Conservation (phyloP, 2,329 filamentous ascomycete species). For the Pestalotiopsis sp. region DNA sequence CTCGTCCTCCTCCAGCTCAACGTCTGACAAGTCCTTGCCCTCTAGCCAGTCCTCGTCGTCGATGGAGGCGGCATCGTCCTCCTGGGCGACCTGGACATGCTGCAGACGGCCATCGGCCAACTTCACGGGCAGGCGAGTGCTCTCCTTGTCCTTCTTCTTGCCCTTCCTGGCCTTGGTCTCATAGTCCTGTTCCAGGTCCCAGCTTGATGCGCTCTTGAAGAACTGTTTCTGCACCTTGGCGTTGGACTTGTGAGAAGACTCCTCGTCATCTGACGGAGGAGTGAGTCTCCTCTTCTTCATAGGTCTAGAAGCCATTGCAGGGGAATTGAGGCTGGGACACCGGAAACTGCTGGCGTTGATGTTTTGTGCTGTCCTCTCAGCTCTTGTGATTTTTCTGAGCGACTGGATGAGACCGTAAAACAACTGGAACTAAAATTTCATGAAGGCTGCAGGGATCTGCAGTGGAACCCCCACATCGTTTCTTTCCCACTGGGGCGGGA, state of each 20-base stretch:
- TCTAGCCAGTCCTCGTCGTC: constrained; percentile 68
- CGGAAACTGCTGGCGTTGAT: neutral
- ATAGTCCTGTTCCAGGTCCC: constrained; percentile 93
- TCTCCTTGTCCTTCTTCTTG: constrained; percentile 73
- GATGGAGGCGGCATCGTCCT: constrained; percentile 60
- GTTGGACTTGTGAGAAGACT: constrained; percentile 33
- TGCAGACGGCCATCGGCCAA: constrained; percentile 77
- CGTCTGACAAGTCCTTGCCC: constrained; percentile 55
- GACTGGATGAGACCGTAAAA: neutral
- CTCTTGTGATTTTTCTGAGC: neutral
- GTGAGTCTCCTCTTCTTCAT: constrained; percentile 62
- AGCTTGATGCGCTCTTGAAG: constrained; percentile 75
- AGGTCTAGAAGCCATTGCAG: constrained; percentile 50
- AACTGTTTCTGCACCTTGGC: constrained; percentile 62
- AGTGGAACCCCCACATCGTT: constrained; percentile 3
- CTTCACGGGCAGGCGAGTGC: constrained; percentile 81
- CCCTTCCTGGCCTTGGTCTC: constrained; percentile 77
- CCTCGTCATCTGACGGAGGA: constrained; percentile 52
- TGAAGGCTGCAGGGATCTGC: constrained; percentile 8
- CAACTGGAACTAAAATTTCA: constrained; percentile 13
- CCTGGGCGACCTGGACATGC: constrained; percentile 56
- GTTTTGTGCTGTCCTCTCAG: neutral
- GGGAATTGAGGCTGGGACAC: neutral
- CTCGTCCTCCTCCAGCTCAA: constrained; percentile 41
- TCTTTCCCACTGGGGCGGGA: neutral